phyloP scores from a whole-genome alignment of 2,329 filamentous ascomycete species.

The Rhynchosporium agropyri region DNA sequence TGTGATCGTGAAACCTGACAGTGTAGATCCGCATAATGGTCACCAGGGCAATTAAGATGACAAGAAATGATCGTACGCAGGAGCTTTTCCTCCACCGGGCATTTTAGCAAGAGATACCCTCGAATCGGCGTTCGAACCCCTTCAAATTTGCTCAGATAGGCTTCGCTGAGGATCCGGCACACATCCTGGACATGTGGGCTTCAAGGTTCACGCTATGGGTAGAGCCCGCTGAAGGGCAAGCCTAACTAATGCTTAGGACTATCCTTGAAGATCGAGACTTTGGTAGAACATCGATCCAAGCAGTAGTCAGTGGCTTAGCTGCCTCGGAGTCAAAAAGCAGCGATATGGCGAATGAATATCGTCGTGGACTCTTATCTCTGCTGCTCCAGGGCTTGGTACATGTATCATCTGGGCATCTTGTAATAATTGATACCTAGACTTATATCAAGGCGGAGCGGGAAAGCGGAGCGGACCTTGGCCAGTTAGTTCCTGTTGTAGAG shows the following conservation, averaged over 20 bases:
- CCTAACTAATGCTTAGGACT: not conserved
- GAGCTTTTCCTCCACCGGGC: not conserved
- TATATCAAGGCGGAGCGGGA: not conserved
- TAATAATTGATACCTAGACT: not conserved
- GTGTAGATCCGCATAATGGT: not conserved
- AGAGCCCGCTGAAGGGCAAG: conserved; percentile 2
- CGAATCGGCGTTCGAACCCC: not conserved
- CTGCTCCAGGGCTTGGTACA: conserved; percentile 4
- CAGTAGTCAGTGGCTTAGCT: not conserved
- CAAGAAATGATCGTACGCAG: not conserved
- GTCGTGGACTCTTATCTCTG: not conserved
- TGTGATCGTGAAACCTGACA: conserved; percentile 5
- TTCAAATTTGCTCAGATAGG: not conserved
- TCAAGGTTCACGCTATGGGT: conserved; percentile 1
- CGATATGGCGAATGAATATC: not conserved
- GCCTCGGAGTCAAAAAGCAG: not conserved
- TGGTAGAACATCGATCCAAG: not conserved
- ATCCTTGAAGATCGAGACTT: conserved; percentile 10
- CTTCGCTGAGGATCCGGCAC: conserved; percentile 1
- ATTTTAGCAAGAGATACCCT: not conserved
- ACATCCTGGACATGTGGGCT: not conserved
- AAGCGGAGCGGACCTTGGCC: not conserved
- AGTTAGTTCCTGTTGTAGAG: not conserved
- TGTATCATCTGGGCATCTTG: conserved; percentile 8
- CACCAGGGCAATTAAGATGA: not conserved